Evolutionary conservation across 768 basidiomycete genomes (phyloP).

Genomic region (Tylopilus subfusipes): DNA sequence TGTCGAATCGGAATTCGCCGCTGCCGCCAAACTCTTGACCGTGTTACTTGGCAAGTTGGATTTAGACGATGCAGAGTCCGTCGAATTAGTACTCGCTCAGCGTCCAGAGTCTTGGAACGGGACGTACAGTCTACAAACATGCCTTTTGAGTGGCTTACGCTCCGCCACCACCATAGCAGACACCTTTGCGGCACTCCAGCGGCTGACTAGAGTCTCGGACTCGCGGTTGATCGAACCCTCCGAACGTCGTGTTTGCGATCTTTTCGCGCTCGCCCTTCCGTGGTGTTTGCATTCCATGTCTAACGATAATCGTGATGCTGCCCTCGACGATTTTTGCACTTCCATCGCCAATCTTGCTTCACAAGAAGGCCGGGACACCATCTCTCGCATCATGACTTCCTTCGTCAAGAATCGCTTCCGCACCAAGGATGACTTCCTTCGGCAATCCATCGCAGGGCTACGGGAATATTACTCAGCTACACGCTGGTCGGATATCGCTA

Average conservation of each 20-base stretch:
- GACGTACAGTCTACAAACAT: conserved; percentile 59
- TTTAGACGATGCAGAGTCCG: conserved; percentile 61
- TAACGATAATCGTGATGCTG: conserved; percentile 52
- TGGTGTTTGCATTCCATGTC: conserved; percentile 85
- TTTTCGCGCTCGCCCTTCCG: conserved; percentile 80
- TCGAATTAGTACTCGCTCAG: conserved; percentile 66
- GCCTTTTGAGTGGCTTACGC: conserved; percentile 72
- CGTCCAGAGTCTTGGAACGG: conserved; percentile 72
- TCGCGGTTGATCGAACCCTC: conserved; percentile 67
- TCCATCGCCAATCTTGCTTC: conserved; percentile 72
- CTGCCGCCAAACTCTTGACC: conserved; percentile 63
- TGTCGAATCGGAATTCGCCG: conserved; percentile 73
- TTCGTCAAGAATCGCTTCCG: conserved; percentile 86
- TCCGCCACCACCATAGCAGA: conserved; percentile 66
- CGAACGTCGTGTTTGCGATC: conserved; percentile 69
- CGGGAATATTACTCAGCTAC: conserved; percentile 80
- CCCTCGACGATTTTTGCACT: conserved; percentile 66
- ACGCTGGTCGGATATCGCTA: conserved; percentile 77
- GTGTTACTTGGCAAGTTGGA: conserved; percentile 65
- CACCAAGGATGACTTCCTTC: conserved; percentile 89
- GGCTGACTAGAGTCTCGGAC: conserved; percentile 57
- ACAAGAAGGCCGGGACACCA: conserved; percentile 68
- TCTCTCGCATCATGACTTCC: conserved; percentile 84
- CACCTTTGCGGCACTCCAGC: conserved; percentile 67
- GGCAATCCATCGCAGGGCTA: conserved; percentile 81